Conservation (phyloP, 2,329 filamentous ascomycete species). For the Lecanicillium sp. region DNA sequence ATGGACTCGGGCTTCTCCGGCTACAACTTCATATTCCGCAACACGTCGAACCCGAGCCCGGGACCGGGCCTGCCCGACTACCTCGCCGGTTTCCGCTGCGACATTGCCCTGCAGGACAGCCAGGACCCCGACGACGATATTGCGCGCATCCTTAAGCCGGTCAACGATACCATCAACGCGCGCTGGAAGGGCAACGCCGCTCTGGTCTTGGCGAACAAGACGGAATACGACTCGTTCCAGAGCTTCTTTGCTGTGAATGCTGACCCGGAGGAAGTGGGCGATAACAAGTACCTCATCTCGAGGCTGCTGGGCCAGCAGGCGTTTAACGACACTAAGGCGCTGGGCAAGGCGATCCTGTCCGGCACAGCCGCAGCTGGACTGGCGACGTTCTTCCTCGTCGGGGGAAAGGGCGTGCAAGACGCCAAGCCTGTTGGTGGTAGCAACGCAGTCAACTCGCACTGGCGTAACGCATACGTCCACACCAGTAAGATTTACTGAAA, state of each 20-base stretch:
- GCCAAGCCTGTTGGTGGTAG: conserved; percentile 39
- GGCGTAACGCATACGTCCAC: conserved; percentile 37
- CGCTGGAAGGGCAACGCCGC: conserved; percentile 28
- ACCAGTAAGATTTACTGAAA: conserved; percentile 21
- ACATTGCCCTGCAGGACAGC: conserved; percentile 31
- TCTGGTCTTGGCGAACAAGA: conserved; percentile 15
- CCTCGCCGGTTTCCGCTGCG: conserved; percentile 30
- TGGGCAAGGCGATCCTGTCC: conserved; percentile 32
- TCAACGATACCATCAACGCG: conserved; percentile 32
- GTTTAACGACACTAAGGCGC: conserved; percentile 29
- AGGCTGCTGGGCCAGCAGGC: conserved; percentile 35
- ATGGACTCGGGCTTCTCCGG: conserved; percentile 47
- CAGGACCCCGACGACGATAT: conserved; percentile 20
- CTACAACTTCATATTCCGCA: conserved; percentile 35
- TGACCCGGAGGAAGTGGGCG: conserved; percentile 31
- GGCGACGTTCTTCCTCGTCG: conserved; percentile 34
- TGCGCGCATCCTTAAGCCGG: conserved; percentile 25
- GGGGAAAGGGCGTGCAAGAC: conserved; percentile 38
- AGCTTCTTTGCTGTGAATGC: conserved; percentile 32
- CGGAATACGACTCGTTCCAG: conserved; percentile 29
- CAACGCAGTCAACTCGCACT: conserved; percentile 40
- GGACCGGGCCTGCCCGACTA: conserved; percentile 27
- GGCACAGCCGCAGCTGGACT: conserved; percentile 24
- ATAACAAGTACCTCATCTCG: conserved; percentile 34
- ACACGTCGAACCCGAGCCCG: conserved; percentile 30